Evolutionary conservation across 2,329 filamentous ascomycete genomes (phyloP), one percentile per base, ranked within the genome.

Genomic region (Clarireedia hainanense): DNA sequence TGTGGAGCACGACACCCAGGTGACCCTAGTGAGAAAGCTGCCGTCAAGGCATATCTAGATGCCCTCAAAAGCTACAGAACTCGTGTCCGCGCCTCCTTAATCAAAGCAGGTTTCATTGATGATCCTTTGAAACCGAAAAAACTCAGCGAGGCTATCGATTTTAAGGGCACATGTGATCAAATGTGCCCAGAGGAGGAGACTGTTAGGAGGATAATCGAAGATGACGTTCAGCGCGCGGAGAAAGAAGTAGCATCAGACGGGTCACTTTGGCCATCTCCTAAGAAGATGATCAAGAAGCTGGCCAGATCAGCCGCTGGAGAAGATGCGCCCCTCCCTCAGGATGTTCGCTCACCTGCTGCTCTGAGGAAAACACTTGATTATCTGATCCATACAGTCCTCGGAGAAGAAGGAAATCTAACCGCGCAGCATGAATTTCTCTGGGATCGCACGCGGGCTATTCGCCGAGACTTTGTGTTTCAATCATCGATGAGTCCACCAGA

Each of bases 131-230:
- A 82, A 63, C 78, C 79, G 55, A 82, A 83, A 64, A 77, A 75
- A 17, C 73, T 87, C 6, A 76, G 80, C 57, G 78, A 86, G 65
- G 84, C 84, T 6, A 80, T 86, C 48, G 77, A 80, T 43, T 87
- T 87, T 65, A 83, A 83, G 65, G 84, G 84, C 14, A 84, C 83
- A 47, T 86, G 83, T 63, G 80, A 86, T 63, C 80, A 84, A 26
- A 86, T 86, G 83, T 87, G 84, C 58, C 84, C 84, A 5, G 80
- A 85, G 60, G 85, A 80, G 67, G 84, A 87, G 66, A 80, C 80
- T 66, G 76, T 84, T 36, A 80, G 75, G 50, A 76, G 83, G 58
- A 85, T 86, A 55, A 78, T 78, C 48, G 81, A 86, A 65, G 73
- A 76, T 62, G 80, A 85, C 58, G 75, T 84, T 23, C 76, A 79